Evolutionary conservation across 1,284 basidiomycete species (phyloP), one percentile per base, ranked within the genome.

Genomic region (Somion occarium): DNA sequence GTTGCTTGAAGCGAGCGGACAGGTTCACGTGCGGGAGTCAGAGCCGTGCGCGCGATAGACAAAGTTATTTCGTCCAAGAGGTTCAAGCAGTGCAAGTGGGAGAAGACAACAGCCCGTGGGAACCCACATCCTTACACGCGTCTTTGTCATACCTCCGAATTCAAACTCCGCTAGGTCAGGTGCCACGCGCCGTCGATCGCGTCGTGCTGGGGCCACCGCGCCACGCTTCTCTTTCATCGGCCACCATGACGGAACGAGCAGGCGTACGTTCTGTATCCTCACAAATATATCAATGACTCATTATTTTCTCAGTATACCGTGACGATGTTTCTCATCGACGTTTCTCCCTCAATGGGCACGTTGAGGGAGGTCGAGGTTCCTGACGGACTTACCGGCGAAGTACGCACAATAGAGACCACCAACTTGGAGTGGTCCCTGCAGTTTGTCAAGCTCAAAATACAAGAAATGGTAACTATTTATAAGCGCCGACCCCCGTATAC

Each of bases 281-380:
- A 3, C 13, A 42, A 34, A 24, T 23, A 45, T 44, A n/a, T 3
- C 13, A 19, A n/a, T 43, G 19, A 45, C 19, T 23, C 18, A 18
- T n/a, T 46, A 7, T 25, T 19, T 7, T 19, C 13, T 22, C 56
- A 91, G 88, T 91, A 85, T 62, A 89, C 87, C 1, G 88, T 86
- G 3, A 88, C 85, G 18, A 84, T 91, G 79, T 97, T 93, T 64
- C 77, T 93, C 63, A 72, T 97, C 61, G 94, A 97, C 73, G 74
- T 90, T 44, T 94, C 91, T 2, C 80, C 87, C 48, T 85, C 91
- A 38, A 96, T 97, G 93, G 85, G 79, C 18, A 80, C 76, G 51
- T 66, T 71, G 50, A 73, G 83, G 51, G 72, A 71, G 3, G 74
- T 86, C 44, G 73, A 82, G 41, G 69, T 90, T 26, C 76, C 84